A percentile compares a stretch with the other conserved stretches of the same genome.
These are phyloP conservation scores for Deuterostichococcus epilithicus DNA, from an alignment of 139 green algal genomes.

Conservation along the genomic window DNA sequence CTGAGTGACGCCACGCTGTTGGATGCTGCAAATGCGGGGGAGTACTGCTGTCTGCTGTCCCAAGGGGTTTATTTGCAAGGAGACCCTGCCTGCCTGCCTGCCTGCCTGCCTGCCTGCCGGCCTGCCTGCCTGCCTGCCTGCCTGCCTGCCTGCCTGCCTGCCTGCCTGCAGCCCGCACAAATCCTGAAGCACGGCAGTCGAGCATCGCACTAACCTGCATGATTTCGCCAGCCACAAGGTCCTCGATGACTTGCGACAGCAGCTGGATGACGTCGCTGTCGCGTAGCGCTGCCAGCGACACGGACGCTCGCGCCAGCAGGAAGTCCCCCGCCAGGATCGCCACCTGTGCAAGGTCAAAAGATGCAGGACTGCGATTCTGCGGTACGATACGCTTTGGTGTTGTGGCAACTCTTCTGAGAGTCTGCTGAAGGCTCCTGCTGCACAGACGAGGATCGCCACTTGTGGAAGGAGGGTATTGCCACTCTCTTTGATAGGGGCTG, in stretches of 20 bases:
- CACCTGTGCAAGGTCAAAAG: slow-evolving; percentile 36
- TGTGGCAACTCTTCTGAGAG: too few species aligned
- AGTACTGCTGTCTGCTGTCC: too few species aligned
- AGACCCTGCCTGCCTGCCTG: not conserved
- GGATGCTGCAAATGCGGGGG: too few species aligned
- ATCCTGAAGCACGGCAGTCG: too few species aligned
- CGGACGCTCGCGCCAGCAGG: slow-evolving; percentile 88
- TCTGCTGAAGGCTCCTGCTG: too few species aligned
- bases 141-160: slow-evolving; percentile 8
- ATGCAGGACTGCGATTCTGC: too few species aligned
- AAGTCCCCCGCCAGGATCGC: slow-evolving; percentile 98
- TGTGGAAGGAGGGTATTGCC: too few species aligned
- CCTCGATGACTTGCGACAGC: slow-evolving; percentile 86
- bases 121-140: slow-evolving; percentile 8
- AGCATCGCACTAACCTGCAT: slow-evolving; percentile 87
- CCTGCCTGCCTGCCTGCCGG: slow-evolving; percentile 5
- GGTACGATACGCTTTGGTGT: too few species aligned
- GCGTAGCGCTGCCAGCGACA: slow-evolving; percentile 83
- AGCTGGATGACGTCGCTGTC: slow-evolving; percentile 86
- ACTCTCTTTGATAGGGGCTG: too few species aligned
- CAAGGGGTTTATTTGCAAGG: too few species aligned
- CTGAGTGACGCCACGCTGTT: slow-evolving; percentile 3
- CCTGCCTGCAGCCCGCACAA: slow-evolving; percentile 25
- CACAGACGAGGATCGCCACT: too few species aligned
- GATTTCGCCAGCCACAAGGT: slow-evolving; percentile 95